These are phyloP conservation scores for Candida adriatica DNA, from an alignment of 805 yeast genomes.

Conservation along the genomic window DNA sequence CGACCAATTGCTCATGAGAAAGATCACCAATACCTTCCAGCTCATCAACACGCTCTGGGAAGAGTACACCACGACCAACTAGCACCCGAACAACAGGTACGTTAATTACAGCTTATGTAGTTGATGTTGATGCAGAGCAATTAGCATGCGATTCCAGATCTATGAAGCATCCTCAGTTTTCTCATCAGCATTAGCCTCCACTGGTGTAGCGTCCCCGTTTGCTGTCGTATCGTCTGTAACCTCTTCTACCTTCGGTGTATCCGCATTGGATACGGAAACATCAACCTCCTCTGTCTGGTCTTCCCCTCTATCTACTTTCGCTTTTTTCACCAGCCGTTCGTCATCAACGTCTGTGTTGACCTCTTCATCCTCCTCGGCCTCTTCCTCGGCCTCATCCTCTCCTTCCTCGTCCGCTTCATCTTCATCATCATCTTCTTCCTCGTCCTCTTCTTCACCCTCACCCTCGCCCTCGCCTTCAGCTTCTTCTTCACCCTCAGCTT, in stretches of 20 bases:
- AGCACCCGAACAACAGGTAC: background rate
- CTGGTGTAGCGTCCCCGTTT: background rate
- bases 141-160: background rate
- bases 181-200: conserved; percentile 3
- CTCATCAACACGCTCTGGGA: conserved; percentile 35
- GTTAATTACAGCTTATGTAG: background rate
- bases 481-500: conserved; percentile 36
- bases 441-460: conserved; percentile 41
- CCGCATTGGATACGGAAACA: conserved; percentile 8
- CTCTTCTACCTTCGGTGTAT: conserved; percentile 17
- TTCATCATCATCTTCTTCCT: conserved; percentile 36
- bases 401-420: conserved; percentile 34
- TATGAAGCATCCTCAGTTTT: no score
- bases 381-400: conserved; percentile 6
- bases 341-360: conserved; percentile 21
- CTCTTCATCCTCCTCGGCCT: conserved; percentile 33
- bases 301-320: conserved; percentile 3
- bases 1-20: conserved; percentile 12
- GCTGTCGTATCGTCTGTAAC: conserved; percentile 4
- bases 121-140: background rate
- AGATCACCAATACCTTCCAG: conserved; percentile 37
- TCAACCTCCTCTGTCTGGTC: conserved; percentile 2
- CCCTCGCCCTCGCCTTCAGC: conserved; percentile 38
- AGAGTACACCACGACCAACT: background rate
- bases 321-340: conserved; percentile 12